Conservation (phyloP, 768 basidiomycete genomes). For the Suillus discolor region DNA sequence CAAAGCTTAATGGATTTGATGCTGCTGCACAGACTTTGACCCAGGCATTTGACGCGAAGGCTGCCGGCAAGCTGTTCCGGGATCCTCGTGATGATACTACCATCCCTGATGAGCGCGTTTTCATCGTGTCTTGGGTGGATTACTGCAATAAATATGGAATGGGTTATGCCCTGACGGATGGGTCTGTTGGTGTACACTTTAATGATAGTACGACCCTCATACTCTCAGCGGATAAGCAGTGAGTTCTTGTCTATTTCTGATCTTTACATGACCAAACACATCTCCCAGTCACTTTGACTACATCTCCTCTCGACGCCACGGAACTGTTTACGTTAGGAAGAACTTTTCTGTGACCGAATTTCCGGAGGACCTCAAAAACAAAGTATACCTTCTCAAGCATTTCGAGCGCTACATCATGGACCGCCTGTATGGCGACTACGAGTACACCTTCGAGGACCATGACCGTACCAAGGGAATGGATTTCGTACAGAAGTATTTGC, state of each 20-base stretch:
- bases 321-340: constrained; percentile 70
- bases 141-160: constrained; percentile 99
- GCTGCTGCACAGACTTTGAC: constrained; percentile 54
- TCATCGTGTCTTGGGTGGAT: constrained; percentile 98
- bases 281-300: constrained; percentile 82
- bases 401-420: constrained; percentile 97
- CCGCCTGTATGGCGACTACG: constrained; percentile 80
- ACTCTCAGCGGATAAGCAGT: constrained; percentile 87
- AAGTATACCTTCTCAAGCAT: constrained; percentile 90
- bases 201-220: constrained; percentile 92
- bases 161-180: constrained; percentile 96
- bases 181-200: constrained; percentile 93
- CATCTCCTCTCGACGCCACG: constrained; percentile 68
- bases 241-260: constrained; percentile 31
- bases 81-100: constrained; percentile 59
- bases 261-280: neutral
- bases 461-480: constrained; percentile 82
- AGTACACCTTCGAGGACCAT: constrained; percentile 76
- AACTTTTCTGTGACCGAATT: constrained; percentile 68
- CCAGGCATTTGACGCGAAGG: constrained; percentile 70
- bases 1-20: constrained; percentile 63
- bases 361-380: constrained; percentile 84
- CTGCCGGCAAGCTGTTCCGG: constrained; percentile 63
- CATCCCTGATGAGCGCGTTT: constrained; percentile 72
- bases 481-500: constrained; percentile 92